phyloP scores from a whole-genome alignment of 2,329 filamentous ascomycete species.

The Colletotrichum brevisporum region DNA sequence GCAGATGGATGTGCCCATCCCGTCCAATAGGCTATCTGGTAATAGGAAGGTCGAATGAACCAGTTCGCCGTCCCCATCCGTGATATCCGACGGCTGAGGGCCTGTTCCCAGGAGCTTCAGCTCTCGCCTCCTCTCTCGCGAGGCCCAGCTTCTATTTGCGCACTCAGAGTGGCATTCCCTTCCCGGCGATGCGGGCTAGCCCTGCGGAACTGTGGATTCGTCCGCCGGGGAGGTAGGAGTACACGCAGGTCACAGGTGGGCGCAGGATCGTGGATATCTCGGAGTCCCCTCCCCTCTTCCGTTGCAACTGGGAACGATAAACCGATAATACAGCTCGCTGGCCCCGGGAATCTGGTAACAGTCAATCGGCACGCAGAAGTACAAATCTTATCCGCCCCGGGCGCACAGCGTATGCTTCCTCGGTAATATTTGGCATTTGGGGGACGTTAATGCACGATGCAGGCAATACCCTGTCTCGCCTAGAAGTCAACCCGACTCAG shows the following conservation, averaged over 20 bases:
- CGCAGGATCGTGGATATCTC: constrained; percentile 10
- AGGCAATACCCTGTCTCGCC: constrained; percentile 12
- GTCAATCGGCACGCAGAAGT: neutral
- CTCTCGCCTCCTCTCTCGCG: neutral
- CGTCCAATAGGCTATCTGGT: no score
- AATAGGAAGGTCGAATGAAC: neutral
- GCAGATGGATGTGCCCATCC: no score
- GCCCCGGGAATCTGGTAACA: neutral
- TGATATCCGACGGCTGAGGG: constrained; percentile 22
- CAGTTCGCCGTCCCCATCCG: constrained; percentile 4
- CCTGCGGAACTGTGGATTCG: constrained; percentile 4
- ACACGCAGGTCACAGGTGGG: neutral
- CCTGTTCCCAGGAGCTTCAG: neutral
- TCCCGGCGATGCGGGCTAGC: constrained; percentile 25
- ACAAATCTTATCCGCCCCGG: neutral
- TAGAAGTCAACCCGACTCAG: constrained; percentile 3
- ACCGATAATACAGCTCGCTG: neutral
- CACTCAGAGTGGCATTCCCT: constrained; percentile 21
- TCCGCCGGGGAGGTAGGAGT: no score
- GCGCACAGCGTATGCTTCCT: neutral
- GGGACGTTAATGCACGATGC: constrained; percentile 15
- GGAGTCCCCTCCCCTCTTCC: neutral
- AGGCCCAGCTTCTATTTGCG: constrained; percentile 8
- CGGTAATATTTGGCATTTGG: constrained; percentile 3
- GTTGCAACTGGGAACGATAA: neutral